Evolutionary conservation across 75 land plant genomes (phyloP).

Genomic region (Isoetes taiwanensis): DNA sequence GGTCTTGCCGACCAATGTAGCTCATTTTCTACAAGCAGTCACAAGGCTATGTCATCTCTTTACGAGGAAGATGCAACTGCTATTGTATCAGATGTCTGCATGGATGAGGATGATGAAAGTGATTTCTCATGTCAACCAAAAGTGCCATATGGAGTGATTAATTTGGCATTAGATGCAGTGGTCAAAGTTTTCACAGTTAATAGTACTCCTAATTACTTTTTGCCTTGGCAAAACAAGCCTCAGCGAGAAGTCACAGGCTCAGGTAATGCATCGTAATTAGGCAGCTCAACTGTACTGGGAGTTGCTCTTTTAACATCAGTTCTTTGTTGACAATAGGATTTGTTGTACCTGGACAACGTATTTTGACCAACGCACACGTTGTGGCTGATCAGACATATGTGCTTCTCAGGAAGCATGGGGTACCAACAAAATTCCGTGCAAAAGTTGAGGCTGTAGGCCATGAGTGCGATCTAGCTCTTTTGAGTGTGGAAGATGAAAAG

Average conservation of each 20-base stretch:
- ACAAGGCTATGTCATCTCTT: no score
- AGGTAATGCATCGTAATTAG: no score
- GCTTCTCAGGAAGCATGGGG: slow-evolving; percentile 85
- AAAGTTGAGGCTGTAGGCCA: slow-evolving; percentile 80
- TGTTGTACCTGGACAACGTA: slow-evolving; percentile 51
- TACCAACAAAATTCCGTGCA: slow-evolving; percentile 76
- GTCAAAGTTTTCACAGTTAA: slow-evolving; percentile 87
- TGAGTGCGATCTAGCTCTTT: slow-evolving; percentile 87
- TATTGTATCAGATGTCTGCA: no score
- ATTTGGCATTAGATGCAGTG: slow-evolving; percentile 74
- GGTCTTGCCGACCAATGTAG: no score
- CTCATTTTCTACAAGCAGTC: no score
- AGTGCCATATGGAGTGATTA: slow-evolving; percentile 54
- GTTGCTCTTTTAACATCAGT: no score
- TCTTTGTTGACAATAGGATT: no score
- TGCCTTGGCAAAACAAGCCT: slow-evolving; percentile 95
- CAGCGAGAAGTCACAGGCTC: slow-evolving; percentile 81
- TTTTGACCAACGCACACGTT: slow-evolving; percentile 91
- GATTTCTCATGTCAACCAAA: no score
- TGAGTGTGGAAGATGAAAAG: slow-evolving; percentile 60
- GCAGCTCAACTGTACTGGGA: no score
- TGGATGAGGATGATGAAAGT: no score
- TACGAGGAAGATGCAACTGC: no score
- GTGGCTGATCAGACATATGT: slow-evolving; percentile 91
- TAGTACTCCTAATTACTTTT: slow-evolving; percentile 78